Percentiles rank a stretch among this genome's conserved stretches.
Conservation (phyloP, 2,329 filamentous ascomycete genomes). For the Cladophialophora carrionii region DNA sequence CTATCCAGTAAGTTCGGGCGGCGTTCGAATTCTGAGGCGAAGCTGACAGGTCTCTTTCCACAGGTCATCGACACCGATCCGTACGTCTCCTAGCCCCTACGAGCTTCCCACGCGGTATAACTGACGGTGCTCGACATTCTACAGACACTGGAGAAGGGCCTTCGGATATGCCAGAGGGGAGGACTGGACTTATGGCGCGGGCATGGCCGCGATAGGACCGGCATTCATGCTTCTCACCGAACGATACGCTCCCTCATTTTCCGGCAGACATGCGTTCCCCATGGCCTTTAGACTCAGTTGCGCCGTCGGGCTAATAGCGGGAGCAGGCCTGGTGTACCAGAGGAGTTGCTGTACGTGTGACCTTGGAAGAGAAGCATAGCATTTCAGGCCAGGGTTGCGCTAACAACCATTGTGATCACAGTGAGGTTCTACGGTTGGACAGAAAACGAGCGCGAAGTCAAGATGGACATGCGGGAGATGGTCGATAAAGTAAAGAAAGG, state of each 20-base stretch:
- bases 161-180: constrained; percentile 81
- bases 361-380: neutral
- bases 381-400: constrained; percentile 3
- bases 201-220: constrained; percentile 72
- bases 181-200: constrained; percentile 75
- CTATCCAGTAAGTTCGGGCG: constrained; percentile 73
- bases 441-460: constrained; percentile 87
- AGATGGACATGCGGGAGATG: constrained; percentile 99
- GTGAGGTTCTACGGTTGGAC: constrained; percentile 94
- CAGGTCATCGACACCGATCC: constrained; percentile 99
- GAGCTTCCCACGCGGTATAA: constrained; percentile 10
- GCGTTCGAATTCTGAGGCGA: constrained; percentile 7
- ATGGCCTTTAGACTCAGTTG: constrained; percentile 78
- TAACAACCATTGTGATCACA: constrained; percentile 45
- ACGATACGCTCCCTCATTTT: constrained; percentile 79
- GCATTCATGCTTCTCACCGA: constrained; percentile 78
- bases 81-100: constrained; percentile 60
- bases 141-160: constrained; percentile 79
- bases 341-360: constrained; percentile 73
- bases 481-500: constrained; percentile 92
- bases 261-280: constrained; percentile 79
- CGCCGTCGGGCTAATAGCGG: constrained; percentile 72
- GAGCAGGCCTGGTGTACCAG: constrained; percentile 84
- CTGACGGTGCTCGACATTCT: constrained; percentile 55
- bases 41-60: constrained; percentile 40